A percentile compares a stretch with the other conserved stretches of the same genome.
Evolutionary conservation across 2,329 filamentous ascomycete species (phyloP).

Genomic region (Trichoderma koningii): DNA sequence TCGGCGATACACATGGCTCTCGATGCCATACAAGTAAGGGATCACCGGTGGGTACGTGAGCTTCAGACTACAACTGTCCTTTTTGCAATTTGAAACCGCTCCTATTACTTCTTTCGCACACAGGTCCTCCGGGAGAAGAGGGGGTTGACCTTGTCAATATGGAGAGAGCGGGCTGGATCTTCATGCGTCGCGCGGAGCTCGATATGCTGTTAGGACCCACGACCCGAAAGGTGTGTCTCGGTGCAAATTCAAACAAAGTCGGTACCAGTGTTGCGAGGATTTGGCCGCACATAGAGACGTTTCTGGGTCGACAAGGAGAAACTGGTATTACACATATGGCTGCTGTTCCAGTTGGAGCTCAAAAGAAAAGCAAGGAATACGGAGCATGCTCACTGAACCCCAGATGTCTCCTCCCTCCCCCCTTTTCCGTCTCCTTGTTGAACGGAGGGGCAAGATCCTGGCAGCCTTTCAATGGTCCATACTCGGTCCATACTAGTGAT

Average conservation of each 20-base stretch:
- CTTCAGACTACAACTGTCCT: not conserved
- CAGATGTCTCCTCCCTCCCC: too few relatives aligned
- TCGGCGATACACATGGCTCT: conserved; percentile 20
- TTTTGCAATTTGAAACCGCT: conserved; percentile 5
- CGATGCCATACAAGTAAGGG: conserved; percentile 8
- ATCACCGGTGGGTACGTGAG: conserved; percentile 18
- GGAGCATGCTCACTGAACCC: too few relatives aligned
- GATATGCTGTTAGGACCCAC: too few relatives aligned
- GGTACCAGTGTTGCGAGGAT: too few relatives aligned
- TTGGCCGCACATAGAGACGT: not conserved
- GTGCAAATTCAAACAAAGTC: too few relatives aligned
- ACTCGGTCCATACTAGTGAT: not conserved
- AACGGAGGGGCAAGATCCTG: not conserved
- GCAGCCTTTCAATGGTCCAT: not conserved
- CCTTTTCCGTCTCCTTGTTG: not conserved
- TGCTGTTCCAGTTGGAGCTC: not conserved
- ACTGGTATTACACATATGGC: not conserved
- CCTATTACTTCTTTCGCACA: not conserved
- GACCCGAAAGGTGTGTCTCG: too few relatives aligned
- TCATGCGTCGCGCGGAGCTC: too few relatives aligned
- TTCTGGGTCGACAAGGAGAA: not conserved
- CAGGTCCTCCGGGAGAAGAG: not conserved
- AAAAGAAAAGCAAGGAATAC: too few relatives aligned
- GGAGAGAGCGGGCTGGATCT: not conserved
- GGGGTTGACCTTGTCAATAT: not conserved